These are phyloP conservation scores for Phytopythium montanum DNA, from an alignment of 352 stramenopile genomes.

Conservation along the genomic window DNA sequence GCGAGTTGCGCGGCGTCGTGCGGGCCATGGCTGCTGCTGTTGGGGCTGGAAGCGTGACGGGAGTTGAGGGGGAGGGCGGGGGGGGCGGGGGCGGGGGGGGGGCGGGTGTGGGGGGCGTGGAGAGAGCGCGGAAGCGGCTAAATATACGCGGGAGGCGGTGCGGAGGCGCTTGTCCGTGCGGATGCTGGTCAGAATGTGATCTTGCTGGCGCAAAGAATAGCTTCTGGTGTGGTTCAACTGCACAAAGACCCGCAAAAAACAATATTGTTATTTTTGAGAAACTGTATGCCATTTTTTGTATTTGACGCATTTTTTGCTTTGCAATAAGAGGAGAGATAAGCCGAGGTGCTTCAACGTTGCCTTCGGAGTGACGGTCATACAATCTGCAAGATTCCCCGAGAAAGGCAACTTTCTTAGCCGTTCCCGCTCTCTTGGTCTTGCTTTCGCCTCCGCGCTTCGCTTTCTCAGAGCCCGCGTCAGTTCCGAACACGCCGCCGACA, in stretches of 20 bases:
- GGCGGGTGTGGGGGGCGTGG: background rate
- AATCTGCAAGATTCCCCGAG: too few relatives aligned
- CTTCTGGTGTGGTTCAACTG: background rate
- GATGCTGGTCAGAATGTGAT: background rate
- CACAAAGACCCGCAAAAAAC: slow-evolving; percentile 1
- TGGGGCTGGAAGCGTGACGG: background rate
- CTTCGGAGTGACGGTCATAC: too few relatives aligned
- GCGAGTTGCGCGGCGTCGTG: slow-evolving; percentile 55
- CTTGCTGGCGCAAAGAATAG: slow-evolving; percentile 1
- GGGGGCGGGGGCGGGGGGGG: background rate
- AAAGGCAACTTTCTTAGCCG: too few relatives aligned
- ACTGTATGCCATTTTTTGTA: too few relatives aligned
- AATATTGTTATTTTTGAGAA: too few relatives aligned
- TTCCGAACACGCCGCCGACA: background rate
- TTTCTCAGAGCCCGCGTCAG: background rate
- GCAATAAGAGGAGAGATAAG: too few relatives aligned
- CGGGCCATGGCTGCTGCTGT: slow-evolving; percentile 17
- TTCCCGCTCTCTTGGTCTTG: too few relatives aligned
- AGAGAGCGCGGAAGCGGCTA: background rate
- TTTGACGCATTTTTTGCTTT: too few relatives aligned
- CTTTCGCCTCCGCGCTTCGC: too few relatives aligned
- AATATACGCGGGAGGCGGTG: background rate
- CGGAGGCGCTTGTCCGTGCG: background rate
- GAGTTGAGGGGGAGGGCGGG: background rate
- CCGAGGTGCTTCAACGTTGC: too few relatives aligned